These are phyloP conservation scores for Leccinum incarnatum DNA, from an alignment of 768 basidiomycete genomes.

Conservation along the genomic window DNA sequence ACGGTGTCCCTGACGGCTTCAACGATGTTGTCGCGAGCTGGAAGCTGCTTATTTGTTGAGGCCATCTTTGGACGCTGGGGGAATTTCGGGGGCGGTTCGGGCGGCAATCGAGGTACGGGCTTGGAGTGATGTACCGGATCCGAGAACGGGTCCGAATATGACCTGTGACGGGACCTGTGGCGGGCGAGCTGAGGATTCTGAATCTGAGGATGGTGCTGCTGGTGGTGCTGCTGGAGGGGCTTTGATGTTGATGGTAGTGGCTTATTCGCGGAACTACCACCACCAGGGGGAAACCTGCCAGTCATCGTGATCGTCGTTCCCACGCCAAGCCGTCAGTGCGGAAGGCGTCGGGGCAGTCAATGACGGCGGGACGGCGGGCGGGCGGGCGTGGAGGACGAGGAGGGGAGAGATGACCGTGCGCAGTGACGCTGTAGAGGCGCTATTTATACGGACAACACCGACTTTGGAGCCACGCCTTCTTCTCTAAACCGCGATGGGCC, in stretches of 20 bases:
- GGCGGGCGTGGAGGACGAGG: conserved; percentile 3
- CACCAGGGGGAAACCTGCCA: background rate
- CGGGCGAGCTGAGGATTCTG: conserved; percentile 24
- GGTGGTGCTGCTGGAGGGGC: background rate
- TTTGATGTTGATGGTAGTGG: conserved; percentile 22
- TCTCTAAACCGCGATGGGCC: conserved; percentile 27
- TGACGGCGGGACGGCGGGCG: conserved; percentile 7
- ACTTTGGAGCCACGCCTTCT: background rate
- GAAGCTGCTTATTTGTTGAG: conserved; percentile 30
- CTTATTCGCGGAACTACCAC: conserved; percentile 23
- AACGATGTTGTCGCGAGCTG: conserved; percentile 41
- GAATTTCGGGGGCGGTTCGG: conserved; percentile 33
- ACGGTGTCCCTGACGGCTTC: conserved; percentile 73
- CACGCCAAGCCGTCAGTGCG: conserved; percentile 17
- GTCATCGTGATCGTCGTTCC: conserved; percentile 23
- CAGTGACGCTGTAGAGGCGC: background rate
- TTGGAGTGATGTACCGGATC: conserved; percentile 35
- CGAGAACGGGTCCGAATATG: conserved; percentile 53
- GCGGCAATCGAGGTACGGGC: conserved; percentile 42
- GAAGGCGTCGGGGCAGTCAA: conserved; percentile 9
- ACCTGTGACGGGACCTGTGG: conserved; percentile 39
- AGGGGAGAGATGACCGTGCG: conserved; percentile 7
- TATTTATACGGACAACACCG: conserved; percentile 27
- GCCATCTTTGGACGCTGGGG: conserved; percentile 27
- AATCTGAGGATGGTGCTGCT: conserved; percentile 12